Percentiles rank a stretch among this genome's conserved stretches.
These are phyloP conservation scores for Candolleomyces aberdarensis DNA, from an alignment of 768 basidiomycete genomes.

Conservation along the genomic window DNA sequence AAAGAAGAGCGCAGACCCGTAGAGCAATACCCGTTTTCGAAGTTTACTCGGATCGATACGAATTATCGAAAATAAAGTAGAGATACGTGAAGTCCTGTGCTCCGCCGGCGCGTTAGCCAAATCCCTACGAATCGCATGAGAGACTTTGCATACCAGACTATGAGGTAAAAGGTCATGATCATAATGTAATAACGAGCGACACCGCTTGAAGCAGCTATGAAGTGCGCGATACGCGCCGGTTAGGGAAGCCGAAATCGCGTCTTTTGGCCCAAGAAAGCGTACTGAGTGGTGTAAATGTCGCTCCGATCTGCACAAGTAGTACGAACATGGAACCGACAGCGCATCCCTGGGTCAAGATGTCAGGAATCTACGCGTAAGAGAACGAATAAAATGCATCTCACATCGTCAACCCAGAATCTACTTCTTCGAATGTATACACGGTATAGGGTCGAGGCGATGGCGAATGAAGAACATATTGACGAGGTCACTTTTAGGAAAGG, in stretches of 20 bases:
- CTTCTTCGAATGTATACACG: slow-evolving; percentile 29
- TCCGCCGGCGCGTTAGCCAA: neutral
- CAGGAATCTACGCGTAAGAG: neutral
- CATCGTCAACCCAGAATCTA: slow-evolving; percentile 36
- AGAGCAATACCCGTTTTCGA: slow-evolving; percentile 22
- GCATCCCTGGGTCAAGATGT: slow-evolving; percentile 13
- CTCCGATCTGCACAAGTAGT: slow-evolving; percentile 24
- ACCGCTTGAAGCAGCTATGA: slow-evolving; percentile 11
- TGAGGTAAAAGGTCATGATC: slow-evolving; percentile 33
- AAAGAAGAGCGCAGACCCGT: slow-evolving; percentile 29
- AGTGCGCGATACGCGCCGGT: slow-evolving; percentile 1
- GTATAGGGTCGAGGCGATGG: slow-evolving; percentile 27
- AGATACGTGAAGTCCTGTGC: slow-evolving; percentile 43
- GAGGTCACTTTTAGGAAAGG: slow-evolving; percentile 1
- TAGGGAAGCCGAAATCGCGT: neutral
- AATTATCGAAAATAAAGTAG: slow-evolving; percentile 53
- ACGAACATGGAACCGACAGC: slow-evolving; percentile 27
- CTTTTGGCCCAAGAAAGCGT: neutral
- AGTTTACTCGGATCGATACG: slow-evolving; percentile 41
- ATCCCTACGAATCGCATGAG: neutral
- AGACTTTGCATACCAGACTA: slow-evolving; percentile 30
- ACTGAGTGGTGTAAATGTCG: slow-evolving; percentile 27
- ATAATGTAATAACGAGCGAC: slow-evolving; percentile 33
- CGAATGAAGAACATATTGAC: slow-evolving; percentile 28
- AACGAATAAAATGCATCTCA: slow-evolving; percentile 9